Conservation (phyloP, 2,329 filamentous ascomycete genomes). For the Zymoseptoria ardabiliae region DNA sequence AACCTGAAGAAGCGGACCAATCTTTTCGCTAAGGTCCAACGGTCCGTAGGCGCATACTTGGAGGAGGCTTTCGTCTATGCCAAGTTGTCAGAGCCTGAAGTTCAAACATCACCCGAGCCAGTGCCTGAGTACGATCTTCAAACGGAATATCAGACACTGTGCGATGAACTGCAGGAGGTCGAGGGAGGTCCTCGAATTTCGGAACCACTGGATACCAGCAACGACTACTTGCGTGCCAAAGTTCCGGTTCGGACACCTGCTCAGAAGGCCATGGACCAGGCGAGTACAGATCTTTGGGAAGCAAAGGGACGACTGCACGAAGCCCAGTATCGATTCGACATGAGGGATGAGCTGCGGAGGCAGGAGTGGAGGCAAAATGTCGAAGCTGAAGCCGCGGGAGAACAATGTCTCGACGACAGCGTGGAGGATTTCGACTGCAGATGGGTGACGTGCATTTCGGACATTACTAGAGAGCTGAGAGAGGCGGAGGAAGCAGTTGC, state of each 20-base stretch:
- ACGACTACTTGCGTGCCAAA: background rate
- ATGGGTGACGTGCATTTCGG: slow-evolving; percentile 1
- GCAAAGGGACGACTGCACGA: background rate
- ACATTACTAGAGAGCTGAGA: slow-evolving; percentile 2
- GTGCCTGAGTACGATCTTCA: slow-evolving; percentile 2
- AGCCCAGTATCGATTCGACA: background rate
- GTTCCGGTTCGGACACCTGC: background rate
- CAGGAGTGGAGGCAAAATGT: background rate
- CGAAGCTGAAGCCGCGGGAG: background rate
- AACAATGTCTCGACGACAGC: background rate
- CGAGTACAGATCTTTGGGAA: background rate
- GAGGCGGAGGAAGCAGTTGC: slow-evolving; percentile 3
- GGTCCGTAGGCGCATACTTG: background rate
- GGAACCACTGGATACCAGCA: background rate
- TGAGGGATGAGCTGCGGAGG: background rate
- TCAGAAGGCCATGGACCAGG: background rate
- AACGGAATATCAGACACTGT: slow-evolving; percentile 6
- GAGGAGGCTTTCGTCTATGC: slow-evolving; percentile 5
- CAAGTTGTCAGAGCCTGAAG: background rate
- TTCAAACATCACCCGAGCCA: background rate
- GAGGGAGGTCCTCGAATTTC: background rate
- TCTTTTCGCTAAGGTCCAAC: background rate
- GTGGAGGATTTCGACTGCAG: slow-evolving; percentile 2
- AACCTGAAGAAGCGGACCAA: background rate
- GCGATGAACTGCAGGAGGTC: background rate